phyloP scores from a whole-genome alignment of 164 flowering plant species.

The Nelumbo lutea region DNA sequence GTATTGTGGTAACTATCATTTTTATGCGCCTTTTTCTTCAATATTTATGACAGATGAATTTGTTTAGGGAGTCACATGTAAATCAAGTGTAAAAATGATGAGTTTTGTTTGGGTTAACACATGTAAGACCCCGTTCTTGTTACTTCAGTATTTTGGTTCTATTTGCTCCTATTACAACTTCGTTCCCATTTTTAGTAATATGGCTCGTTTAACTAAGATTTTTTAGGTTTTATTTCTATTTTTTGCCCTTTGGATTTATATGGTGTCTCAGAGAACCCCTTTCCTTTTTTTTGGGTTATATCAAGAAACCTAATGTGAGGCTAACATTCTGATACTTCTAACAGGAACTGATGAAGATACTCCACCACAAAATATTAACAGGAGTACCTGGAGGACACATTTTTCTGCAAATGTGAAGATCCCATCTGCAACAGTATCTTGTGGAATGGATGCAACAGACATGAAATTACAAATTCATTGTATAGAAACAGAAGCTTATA shows the following conservation, averaged over 20 bases:
- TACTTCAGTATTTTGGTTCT: no score
- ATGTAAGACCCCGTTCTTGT: no score
- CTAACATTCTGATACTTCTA: constrained; percentile 2
- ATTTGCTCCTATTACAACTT: neutral
- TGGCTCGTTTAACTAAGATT: no score
- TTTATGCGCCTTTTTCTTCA: no score
- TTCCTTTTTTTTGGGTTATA: neutral
- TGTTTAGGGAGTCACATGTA: no score
- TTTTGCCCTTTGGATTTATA: no score
- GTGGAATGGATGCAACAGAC: constrained; percentile 17
- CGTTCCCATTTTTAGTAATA: neutral
- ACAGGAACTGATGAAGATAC: constrained; percentile 18
- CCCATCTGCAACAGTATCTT: constrained; percentile 3
- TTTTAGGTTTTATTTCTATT: no score
- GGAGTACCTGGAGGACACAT: neutral
- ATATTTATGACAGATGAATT: no score
- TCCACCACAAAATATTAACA: constrained; percentile 4
- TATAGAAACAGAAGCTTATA: constrained; percentile 33
- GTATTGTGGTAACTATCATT: no score
- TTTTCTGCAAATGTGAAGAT: constrained; percentile 8
- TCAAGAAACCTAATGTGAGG: neutral
- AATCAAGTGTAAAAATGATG: no score
- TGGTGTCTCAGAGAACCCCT: no score
- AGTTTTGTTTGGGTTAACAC: no score
- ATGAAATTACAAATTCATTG: constrained; percentile 24